phyloP scores from a whole-genome alignment of 768 basidiomycete genomes.

The Leucosporidium scottii region DNA sequence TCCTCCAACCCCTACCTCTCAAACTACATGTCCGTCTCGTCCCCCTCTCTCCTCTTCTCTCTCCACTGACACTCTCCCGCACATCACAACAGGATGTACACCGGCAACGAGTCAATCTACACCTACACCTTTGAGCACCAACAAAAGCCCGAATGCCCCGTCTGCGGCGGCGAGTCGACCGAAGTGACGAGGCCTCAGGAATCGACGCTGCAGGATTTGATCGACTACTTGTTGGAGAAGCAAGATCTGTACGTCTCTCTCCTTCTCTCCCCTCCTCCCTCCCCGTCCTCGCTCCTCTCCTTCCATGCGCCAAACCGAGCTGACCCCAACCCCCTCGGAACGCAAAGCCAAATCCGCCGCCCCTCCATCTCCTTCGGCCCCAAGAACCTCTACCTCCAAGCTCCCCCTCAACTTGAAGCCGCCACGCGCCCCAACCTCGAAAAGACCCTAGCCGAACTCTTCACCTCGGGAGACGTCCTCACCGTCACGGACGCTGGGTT shows the following conservation, averaged over 20 bases:
- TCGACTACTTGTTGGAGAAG: constrained; percentile 76
- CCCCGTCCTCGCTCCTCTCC: background rate
- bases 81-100: constrained; percentile 68
- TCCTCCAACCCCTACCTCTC: constrained; percentile 87
- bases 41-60: background rate
- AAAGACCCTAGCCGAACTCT: constrained; percentile 75
- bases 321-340: background rate
- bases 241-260: constrained; percentile 71
- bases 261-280: constrained; percentile 17
- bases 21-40: constrained; percentile 64
- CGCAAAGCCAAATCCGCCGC: constrained; percentile 82
- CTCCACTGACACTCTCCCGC: background rate
- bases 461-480: constrained; percentile 59
- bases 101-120: constrained; percentile 92
- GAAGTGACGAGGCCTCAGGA: constrained; percentile 53
- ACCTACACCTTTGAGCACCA: constrained; percentile 97
- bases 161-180: constrained; percentile 85
- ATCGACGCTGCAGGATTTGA: constrained; percentile 74
- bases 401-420: constrained; percentile 81
- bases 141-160: constrained; percentile 85
- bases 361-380: constrained; percentile 73
- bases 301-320: background rate
- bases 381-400: constrained; percentile 82
- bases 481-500: constrained; percentile 80
- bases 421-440: constrained; percentile 84